Evolutionary conservation across 768 basidiomycete species (phyloP), one percentile per base, ranked within the genome.

Genomic region (Pilatotrama ljubarskyi): DNA sequence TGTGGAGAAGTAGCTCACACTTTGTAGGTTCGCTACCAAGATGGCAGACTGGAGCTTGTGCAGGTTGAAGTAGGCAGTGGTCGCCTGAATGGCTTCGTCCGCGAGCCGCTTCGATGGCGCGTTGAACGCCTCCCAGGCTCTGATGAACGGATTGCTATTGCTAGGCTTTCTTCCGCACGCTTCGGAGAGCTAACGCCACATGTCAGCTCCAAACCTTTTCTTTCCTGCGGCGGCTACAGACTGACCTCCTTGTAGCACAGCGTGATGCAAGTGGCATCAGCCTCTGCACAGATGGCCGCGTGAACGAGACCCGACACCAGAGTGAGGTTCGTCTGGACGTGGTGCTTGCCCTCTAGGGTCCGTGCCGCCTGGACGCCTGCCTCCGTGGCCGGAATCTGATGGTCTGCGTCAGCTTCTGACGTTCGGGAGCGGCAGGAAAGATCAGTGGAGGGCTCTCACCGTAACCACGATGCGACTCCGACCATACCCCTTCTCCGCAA

Each of bases 331-430:
- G 80, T 80, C 20, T 77, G 72, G 29, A 86, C 79, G n/a, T 68
- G 66, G 48, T 79, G 64, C 44, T 66, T 65, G 20, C 69, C 62
- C 36, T 73, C 69, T 11, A 86, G 76, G 50, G 67, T 64, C 24
- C 66, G 69, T 0, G 83, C 78, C 6, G 85, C 85, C 24, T 58
- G 52, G 13, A 86, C 75, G 15, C 86, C 86, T 26, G 73, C 73
- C 36, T 80, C 76, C 0, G 85, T 86, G 5, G 85, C 84, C 29
- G 85, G 83, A 38, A 87, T 78, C 85, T 86, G 51, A 38, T 3
- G 32, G 36, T 18, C 51, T 35, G 5, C 42, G 44, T 59, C 43
- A 55, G 43, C 36, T 18, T 47, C 58, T 51, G 57, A 20, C 42
- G 15, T 22, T 46, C 41, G 37, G 15, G 42, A 36, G 32, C 50